Conservation (phyloP, 139 green algal species). For the Monoraphidium neglectum region DNA sequence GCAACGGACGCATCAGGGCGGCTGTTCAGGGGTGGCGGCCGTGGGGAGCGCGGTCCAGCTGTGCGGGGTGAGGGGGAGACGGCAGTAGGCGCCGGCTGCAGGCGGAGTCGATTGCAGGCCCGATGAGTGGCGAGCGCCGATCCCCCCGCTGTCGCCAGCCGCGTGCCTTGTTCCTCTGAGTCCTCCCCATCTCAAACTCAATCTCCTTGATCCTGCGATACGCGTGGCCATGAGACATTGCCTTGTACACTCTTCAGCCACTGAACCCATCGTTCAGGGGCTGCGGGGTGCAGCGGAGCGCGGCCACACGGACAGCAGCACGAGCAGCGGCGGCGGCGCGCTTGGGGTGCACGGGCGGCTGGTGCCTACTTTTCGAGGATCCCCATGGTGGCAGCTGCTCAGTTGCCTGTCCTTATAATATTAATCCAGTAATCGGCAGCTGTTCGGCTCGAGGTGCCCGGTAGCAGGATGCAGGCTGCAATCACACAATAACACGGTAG, state of each 20-base stretch:
- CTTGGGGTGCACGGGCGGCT: not conserved
- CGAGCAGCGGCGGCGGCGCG: too few relatives aligned
- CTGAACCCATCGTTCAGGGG: not conserved
- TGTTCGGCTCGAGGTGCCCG: too few relatives aligned
- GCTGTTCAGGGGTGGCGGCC: too few relatives aligned
- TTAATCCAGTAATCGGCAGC: not conserved
- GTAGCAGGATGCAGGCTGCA: too few relatives aligned
- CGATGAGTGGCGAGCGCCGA: not conserved
- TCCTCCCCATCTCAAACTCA: constrained; percentile 95
- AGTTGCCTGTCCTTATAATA: too few relatives aligned
- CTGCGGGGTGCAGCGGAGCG: not conserved
- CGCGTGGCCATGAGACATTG: not conserved
- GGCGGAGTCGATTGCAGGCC: not conserved
- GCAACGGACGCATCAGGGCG: too few relatives aligned
- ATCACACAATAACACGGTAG: too few relatives aligned
- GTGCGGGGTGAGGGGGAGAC: not conserved
- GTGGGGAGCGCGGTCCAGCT: not conserved
- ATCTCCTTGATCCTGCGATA: constrained; percentile 93
- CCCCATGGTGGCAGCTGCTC: constrained; percentile 63
- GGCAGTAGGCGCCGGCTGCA: not conserved
- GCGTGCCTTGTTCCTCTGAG: constrained; percentile 97
- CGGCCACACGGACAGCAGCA: too few relatives aligned
- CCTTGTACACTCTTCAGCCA: not conserved
- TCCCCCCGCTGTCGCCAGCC: not conserved
- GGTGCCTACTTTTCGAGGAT: constrained; percentile 81